Evolutionary conservation across 495 filamentous ascomycete genomes (phyloP).

Genomic region (Beverwykella pulmonaria): DNA sequence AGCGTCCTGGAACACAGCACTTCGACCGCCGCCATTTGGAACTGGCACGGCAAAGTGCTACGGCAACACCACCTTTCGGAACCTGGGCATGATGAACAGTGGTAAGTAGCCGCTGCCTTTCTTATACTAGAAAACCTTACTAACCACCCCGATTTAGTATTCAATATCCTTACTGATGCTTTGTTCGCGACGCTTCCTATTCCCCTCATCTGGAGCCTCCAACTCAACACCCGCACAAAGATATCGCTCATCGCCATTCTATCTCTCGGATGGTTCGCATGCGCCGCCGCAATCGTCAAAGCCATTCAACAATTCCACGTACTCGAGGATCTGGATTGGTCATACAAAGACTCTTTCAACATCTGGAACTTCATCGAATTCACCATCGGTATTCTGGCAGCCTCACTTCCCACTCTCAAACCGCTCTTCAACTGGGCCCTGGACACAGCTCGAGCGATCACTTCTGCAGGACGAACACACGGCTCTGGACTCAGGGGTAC

Average conservation of each 20-base stretch:
- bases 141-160: constrained; percentile 4
- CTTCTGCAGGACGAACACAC: constrained; percentile 22
- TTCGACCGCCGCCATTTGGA: constrained; percentile 34
- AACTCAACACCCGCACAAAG: constrained; percentile 43
- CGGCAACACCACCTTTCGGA: constrained; percentile 30
- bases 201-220: constrained; percentile 41
- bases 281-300: constrained; percentile 42
- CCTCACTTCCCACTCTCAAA: constrained; percentile 40
- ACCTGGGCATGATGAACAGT: constrained; percentile 42
- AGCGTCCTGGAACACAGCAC: constrained; percentile 36
- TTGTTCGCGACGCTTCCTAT: constrained; percentile 43
- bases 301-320: constrained; percentile 39
- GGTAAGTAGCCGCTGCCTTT: constrained; percentile 13
- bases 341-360: constrained; percentile 40
- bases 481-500: constrained; percentile 17
- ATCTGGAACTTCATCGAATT: constrained; percentile 44
- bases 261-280: constrained; percentile 42
- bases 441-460: constrained; percentile 35
- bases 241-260: constrained; percentile 39
- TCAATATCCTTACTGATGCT: constrained; percentile 44
- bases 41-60: constrained; percentile 41
- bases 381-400: constrained; percentile 39
- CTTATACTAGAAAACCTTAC: too few species aligned
- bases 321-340: constrained; percentile 34
- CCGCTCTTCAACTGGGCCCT: constrained; percentile 41